Evolutionary conservation across 805 yeast genomes (phyloP), one percentile per base, ranked within the genome.

Genomic region (Zygotorulaspora sp.): DNA sequence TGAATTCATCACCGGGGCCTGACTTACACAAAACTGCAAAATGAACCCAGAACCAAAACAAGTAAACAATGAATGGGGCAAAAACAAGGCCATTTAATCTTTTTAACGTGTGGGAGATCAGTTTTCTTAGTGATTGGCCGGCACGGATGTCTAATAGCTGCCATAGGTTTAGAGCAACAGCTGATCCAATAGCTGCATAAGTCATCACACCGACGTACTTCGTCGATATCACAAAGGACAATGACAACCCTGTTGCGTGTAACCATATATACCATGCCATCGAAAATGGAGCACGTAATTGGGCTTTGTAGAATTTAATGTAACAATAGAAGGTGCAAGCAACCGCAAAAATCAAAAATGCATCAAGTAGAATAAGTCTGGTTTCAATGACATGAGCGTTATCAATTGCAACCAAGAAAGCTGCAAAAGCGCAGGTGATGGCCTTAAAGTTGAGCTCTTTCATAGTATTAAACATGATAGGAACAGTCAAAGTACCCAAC

Each of bases 151-250:
- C 96, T 34, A 92, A 70, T 50, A 89, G 67, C 45, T 75, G 73
- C 99, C 99, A 92, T 53, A 92, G 69, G 56, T 92, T 97, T 56
- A 78, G 72, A 5, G 75, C 53, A 6, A 92, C 97, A 30, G 95
- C 96, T 40, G 77, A 62, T 21, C 99, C 99, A 49, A 92, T 77
- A 36, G 95, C 77, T 33, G 80, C 71, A 61, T 82, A 92, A 0
- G 97, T 88, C 70, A 92, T 83, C 6, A 83, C 83, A 62, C 99
- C 99, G 29, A 92, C 96, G 62, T 92, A 89, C 60, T 92, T 92
- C 41, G 97, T 92, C 30, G 96, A 83, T 43, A 92, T 90, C 21
- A 92, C 97, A 58, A 90, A 80, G 0, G 97, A 86, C 41, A 92
- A 72, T 1, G 90, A 71, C 6, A 86, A 68, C 26, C 99, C 99